Conservation (phyloP, 768 basidiomycete species). For the Dacryopinax primogenitus region DNA sequence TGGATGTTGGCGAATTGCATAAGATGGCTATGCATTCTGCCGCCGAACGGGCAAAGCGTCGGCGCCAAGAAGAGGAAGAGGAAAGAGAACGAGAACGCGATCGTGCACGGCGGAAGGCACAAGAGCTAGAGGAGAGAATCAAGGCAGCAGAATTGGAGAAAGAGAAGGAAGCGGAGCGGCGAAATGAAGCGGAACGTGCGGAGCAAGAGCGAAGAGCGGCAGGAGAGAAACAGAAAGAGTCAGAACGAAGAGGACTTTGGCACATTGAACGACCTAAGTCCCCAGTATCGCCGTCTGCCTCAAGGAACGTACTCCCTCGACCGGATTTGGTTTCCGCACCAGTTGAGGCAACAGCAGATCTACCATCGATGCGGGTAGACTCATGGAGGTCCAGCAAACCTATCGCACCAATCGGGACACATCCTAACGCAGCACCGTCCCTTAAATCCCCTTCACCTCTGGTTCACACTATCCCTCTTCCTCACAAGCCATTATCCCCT, state of each 20-base stretch:
- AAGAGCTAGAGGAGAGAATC: conserved; percentile 23
- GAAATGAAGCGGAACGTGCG: conserved; percentile 35
- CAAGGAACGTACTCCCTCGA: conserved; percentile 23
- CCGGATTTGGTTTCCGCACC: conserved; percentile 22
- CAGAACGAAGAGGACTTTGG: conserved; percentile 1
- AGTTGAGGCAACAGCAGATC: conserved; percentile 17
- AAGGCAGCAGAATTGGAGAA: conserved; percentile 52
- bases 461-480: conserved; percentile 14
- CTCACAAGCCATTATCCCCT: conserved; percentile 23
- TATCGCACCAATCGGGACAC: background rate
- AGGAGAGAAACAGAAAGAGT: conserved; percentile 41
- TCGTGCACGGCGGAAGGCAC: conserved; percentile 60
- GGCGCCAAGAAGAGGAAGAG: conserved; percentile 71
- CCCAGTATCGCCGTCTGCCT: conserved; percentile 25
- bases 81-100: conserved; percentile 69
- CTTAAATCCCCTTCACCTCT: conserved; percentile 1
- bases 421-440: background rate
- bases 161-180: conserved; percentile 35
- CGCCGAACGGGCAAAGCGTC: conserved; percentile 67
- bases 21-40: conserved; percentile 55
- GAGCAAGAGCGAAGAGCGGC: conserved; percentile 21
- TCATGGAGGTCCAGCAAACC: conserved; percentile 43
- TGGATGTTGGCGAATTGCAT: conserved; percentile 23
- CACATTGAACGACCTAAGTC: conserved; percentile 19
- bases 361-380: conserved; percentile 29